Evolutionary conservation across 768 basidiomycete species (phyloP).

Genomic region (Termitomyces sp.): DNA sequence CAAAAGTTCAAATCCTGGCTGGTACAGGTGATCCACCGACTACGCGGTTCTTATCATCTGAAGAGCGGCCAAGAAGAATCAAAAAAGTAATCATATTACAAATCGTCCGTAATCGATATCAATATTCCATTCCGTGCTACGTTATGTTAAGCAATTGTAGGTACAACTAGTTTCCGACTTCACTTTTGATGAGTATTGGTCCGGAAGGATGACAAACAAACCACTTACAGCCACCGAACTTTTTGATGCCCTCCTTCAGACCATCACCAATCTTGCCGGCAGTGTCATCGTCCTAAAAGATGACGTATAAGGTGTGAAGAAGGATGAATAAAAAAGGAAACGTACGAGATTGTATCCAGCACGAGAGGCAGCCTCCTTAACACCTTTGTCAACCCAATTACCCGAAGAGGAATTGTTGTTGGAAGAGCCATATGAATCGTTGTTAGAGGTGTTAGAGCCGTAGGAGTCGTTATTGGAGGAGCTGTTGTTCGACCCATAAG

Average conservation of each 20-base stretch:
- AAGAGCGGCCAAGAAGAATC: neutral
- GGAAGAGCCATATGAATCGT: conserved; percentile 15
- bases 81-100: neutral
- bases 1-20: no score
- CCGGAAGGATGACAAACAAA: neutral
- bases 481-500: neutral
- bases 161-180: neutral
- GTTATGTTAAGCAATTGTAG: neutral
- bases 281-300: conserved; percentile 28
- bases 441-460: conserved; percentile 1
- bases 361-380: conserved; percentile 31
- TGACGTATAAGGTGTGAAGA: neutral
- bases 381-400: conserved; percentile 27
- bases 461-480: conserved; percentile 6
- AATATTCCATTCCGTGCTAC: neutral
- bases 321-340: neutral
- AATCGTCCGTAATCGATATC: neutral
- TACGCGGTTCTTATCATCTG: neutral
- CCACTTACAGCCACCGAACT: conserved; percentile 27
- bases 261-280: conserved; percentile 32
- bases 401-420: conserved; percentile 12
- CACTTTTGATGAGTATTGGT: neutral
- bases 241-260: conserved; percentile 29
- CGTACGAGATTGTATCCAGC: conserved; percentile 40
- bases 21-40: no score